Evolutionary conservation across 371 early-diverging fungal species (phyloP), one percentile per base, ranked within the genome.

Genomic region (Mucor piriformis): DNA sequence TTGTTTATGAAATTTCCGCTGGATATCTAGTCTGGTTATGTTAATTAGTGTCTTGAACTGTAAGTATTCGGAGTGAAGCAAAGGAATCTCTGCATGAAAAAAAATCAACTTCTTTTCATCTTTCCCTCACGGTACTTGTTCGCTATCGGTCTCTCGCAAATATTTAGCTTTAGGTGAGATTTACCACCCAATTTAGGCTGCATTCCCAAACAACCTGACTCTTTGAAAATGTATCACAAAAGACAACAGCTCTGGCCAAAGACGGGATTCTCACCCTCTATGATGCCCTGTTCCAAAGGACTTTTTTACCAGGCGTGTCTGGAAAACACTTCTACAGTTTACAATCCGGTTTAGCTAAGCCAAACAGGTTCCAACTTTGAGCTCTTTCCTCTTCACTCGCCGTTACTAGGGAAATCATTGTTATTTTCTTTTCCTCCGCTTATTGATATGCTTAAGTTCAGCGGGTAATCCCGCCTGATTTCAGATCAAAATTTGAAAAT

Each of bases 71-170:
- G n/a, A n/a, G n/a, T n/a, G n/a, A n/a, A n/a, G n/a, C n/a, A n/a
- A n/a, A n/a, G n/a, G n/a, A n/a, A n/a, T n/a, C n/a, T n/a, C n/a
- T n/a, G n/a, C n/a, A n/a, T n/a, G n/a, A n/a, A n/a, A n/a, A n/a
- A n/a, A n/a, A n/a, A n/a, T n/a, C n/a, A n/a, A n/a, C n/a, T 75
- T 70, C 76, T 82, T 84, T 86, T 86, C 84, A 83, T 73, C 83
- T 84, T 86, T 88, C 84, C 83, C 80, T 86, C 84, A 83, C 84
- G 81, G 86, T 85, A 83, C 87, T 84, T 84, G 84, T 86, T 83
- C 77, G 80, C 85, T 86, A 88, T 88, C 84, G 85, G 86, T 86
- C 83, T 82, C 81, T 83, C 76, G 75, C 77, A 79, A 73, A 77
- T 86, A 86, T 86, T 86, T 85, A 86, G 85, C 83, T 73, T 86